A percentile compares a stretch with the other conserved stretches of the same genome.
phyloP scores from a whole-genome alignment of 345 rosid species.

The Clarkia xantiana region DNA sequence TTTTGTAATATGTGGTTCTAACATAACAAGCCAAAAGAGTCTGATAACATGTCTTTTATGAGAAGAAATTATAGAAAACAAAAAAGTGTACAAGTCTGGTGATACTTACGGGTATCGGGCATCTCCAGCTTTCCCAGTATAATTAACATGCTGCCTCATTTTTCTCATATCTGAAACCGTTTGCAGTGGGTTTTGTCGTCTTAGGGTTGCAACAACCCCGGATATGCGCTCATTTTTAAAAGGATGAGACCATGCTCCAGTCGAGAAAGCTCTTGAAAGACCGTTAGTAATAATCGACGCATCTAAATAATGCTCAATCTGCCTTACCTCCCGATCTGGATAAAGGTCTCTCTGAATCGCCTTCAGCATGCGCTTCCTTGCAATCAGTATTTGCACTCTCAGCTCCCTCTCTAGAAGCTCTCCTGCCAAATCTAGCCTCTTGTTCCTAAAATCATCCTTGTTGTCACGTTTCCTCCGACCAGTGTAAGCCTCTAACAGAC shows the following conservation, averaged over 20 bases:
- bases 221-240: constrained; percentile 74
- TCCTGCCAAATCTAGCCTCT: constrained; percentile 76
- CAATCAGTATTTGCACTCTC: constrained; percentile 59
- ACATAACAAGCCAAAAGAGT: not conserved
- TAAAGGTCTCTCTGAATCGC: constrained; percentile 62
- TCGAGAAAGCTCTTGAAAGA: constrained; percentile 82
- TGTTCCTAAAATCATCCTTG: constrained; percentile 73
- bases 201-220: constrained; percentile 79
- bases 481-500: constrained; percentile 52
- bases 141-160: constrained; percentile 67
- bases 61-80: too few relatives aligned
- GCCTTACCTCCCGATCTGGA: constrained; percentile 43
- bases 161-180: constrained; percentile 68
- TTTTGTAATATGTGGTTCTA: too few relatives aligned
- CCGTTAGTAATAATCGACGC: constrained; percentile 84
- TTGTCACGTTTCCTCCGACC: constrained; percentile 71
- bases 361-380: constrained; percentile 59
- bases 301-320: constrained; percentile 70
- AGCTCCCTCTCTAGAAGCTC: constrained; percentile 81
- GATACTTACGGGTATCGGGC: constrained; percentile 91
- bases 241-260: constrained; percentile 97
- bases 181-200: constrained; percentile 84
- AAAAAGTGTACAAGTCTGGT: not conserved
- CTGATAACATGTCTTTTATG: not conserved
- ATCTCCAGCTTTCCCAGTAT: constrained; percentile 94